phyloP scores from a whole-genome alignment of 345 rosid species.

The Excoecaria agallocha region DNA sequence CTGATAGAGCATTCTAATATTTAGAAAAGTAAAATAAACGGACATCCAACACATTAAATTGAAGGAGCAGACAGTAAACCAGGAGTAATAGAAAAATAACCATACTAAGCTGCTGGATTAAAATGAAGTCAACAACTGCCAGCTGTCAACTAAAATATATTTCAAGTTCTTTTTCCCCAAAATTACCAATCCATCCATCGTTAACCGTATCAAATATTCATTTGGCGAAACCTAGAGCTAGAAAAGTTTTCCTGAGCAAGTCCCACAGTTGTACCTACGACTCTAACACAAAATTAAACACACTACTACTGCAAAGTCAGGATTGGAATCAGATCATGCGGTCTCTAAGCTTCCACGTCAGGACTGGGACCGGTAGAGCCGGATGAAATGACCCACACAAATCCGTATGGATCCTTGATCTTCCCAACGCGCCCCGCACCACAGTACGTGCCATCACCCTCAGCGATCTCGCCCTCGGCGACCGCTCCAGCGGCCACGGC shows the following conservation, averaged over 20 bases:
- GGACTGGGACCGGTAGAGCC: slow-evolving; percentile 33
- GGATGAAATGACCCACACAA: slow-evolving; percentile 59
- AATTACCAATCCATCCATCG: not conserved
- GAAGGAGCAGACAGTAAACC: not conserved
- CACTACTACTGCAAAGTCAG: not conserved
- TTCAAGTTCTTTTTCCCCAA: not conserved
- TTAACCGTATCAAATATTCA: not conserved
- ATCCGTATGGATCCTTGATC: slow-evolving; percentile 81
- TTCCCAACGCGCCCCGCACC: slow-evolving; percentile 52
- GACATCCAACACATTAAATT: too few species aligned
- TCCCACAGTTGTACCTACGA: slow-evolving; percentile 1
- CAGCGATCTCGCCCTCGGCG: slow-evolving; percentile 45
- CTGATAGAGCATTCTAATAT: too few species aligned
- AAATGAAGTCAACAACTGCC: not conserved
- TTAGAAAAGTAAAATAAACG: too few species aligned
- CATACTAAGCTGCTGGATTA: not conserved
- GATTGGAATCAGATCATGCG: slow-evolving; percentile 28
- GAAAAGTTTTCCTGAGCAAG: not conserved
- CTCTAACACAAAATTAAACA: not conserved
- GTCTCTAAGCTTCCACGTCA: slow-evolving; percentile 46
- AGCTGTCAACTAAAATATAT: not conserved
- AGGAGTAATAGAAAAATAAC: not conserved
- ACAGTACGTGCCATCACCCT: slow-evolving; percentile 40
- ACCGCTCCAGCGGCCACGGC: slow-evolving; percentile 71
- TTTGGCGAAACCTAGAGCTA: not conserved